Conservation (phyloP, 1,284 basidiomycete genomes). For the Ceratobasidium theobromae region DNA sequence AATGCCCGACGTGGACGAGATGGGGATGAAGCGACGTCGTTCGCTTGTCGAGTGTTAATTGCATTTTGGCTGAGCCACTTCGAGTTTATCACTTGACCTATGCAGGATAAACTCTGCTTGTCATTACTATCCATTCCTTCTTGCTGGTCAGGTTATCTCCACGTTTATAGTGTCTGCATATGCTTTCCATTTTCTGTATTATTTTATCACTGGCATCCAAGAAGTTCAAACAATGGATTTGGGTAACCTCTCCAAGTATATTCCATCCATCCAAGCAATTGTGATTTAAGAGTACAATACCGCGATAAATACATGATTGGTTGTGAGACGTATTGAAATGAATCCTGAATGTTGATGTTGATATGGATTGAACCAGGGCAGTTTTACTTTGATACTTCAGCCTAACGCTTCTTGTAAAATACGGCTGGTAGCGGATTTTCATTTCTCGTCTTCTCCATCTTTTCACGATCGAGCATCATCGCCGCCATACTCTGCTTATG, state of each 20-base stretch:
- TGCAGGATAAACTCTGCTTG: background rate
- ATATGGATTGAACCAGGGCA: background rate
- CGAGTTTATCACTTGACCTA: background rate
- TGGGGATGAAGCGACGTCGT: conserved; percentile 23
- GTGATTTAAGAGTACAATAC: background rate
- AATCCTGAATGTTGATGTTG: background rate
- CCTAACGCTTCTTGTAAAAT: conserved; percentile 27
- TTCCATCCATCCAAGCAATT: background rate
- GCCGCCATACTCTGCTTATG: conserved; percentile 19
- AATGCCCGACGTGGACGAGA: conserved; percentile 25
- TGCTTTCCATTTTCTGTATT: conserved; percentile 16
- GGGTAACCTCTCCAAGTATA: background rate
- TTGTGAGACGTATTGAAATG: background rate
- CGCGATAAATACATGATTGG: conserved; percentile 13
- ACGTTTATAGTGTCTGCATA: conserved; percentile 12
- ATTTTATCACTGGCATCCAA: conserved; percentile 3
- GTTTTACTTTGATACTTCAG: background rate
- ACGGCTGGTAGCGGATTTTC: conserved; percentile 19
- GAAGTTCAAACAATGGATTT: background rate
- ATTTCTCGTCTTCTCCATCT: conserved; percentile 17
- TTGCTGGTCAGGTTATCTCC: background rate
- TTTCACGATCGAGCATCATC: conserved; percentile 24
- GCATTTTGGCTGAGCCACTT: background rate
- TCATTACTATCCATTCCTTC: background rate
- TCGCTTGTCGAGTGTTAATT: conserved; percentile 6